These are phyloP conservation scores for Chrysoporthe puriensis DNA, from an alignment of 2,329 filamentous ascomycete genomes.

Conservation along the genomic window DNA sequence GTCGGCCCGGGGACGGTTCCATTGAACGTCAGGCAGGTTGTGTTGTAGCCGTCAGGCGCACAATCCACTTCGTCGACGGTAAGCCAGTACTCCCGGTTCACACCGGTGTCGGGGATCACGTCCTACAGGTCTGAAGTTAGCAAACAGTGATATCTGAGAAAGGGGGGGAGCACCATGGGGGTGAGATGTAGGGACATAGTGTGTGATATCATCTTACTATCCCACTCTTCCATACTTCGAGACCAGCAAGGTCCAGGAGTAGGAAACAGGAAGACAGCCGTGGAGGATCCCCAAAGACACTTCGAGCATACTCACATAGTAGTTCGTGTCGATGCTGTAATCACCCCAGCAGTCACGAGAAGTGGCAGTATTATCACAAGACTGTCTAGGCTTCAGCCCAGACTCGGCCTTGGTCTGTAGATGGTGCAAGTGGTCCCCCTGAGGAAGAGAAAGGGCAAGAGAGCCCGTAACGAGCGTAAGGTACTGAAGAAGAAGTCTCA, in stretches of 20 bases:
- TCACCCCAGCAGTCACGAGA: conserved; percentile 38
- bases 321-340: conserved; percentile 39
- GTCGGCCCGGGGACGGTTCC: conserved; percentile 39
- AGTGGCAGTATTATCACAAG: conserved; percentile 33
- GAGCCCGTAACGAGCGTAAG: conserved; percentile 22
- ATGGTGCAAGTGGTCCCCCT: not conserved
- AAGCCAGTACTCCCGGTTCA: conserved; percentile 34
- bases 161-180: too few species aligned
- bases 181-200: too few species aligned
- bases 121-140: conserved; percentile 26
- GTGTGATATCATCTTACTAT: too few species aligned
- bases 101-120: conserved; percentile 31
- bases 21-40: conserved; percentile 38
- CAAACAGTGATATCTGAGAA: not conserved
- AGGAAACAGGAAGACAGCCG: not conserved
- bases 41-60: conserved; percentile 33
- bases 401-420: conserved; percentile 1
- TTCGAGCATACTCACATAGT: conserved; percentile 12
- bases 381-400: conserved; percentile 17
- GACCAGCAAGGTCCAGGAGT: not conserved
- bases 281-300: too few species aligned
- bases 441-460: conserved; percentile 20
- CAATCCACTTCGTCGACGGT: conserved; percentile 31
- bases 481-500: conserved; percentile 17
- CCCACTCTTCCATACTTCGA: too few species aligned